Evolutionary conservation across 1,284 basidiomycete genomes (phyloP), one percentile per base, ranked within the genome.

Genomic region (Rhodotorula mucilaginosa): DNA sequence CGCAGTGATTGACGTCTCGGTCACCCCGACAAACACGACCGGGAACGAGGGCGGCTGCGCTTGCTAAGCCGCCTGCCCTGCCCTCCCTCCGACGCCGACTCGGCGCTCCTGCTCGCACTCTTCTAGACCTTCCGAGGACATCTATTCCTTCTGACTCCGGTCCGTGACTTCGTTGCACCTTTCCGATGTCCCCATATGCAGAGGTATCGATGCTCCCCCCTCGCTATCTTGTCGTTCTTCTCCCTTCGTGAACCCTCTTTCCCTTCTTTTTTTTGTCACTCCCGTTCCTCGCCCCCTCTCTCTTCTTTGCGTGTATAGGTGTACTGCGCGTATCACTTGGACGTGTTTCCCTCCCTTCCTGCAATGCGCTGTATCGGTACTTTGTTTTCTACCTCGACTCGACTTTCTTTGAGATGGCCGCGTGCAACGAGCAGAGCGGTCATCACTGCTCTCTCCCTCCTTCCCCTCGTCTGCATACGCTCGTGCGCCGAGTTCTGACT

Each of bases 1-100:
- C 56, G 21, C 65, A 80, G 78, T 78, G 76, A 79, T 79, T 67
- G 78, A 79, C 64, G 77, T 79, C 13, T 75, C 72, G 57, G 74
- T 76, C 34, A 73, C 79, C 1, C 76, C 79, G 51, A 68, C 73
- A 10, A 77, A 74, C 71, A 76, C 74, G 39, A 76, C 72, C 51
- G 72, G 71, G 48, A 74, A 73, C 61, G 72, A 74, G 59, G 75
- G 74, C 48, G 74, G 79, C 16, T 79, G 79, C 62, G 69, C 76
- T 21, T 80, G 79, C 75, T 79, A 65, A 67, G 59, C 23, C 58
- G 48, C 34, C 18, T 16, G 48, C 18, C 34, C 18, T 16, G 48
- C 18, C 48, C 21, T 49, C 48, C 21, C 4, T 3, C 48, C 48
- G 48, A 18, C 48, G 13, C 48, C 48, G 48, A 49, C 48, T 21